Base-by-base conservation (phyloP, 129 eudicot genomes). In the Helichrysum umbraculigerum region DNA sequence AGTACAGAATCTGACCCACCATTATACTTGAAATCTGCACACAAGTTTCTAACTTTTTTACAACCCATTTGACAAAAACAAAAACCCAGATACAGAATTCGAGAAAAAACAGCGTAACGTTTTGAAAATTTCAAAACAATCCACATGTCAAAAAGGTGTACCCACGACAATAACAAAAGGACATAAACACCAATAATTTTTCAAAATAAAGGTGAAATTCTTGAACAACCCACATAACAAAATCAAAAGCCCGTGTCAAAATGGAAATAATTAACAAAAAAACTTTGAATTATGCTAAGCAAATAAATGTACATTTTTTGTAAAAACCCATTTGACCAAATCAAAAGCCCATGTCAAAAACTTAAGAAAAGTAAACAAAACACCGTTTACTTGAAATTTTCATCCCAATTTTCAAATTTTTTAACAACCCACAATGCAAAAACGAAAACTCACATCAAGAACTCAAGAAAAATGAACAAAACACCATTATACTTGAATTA, bases 1-100 rank as follows among this genome's bases (percentile, higher is more conserved):
- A 88, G n/a, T 10, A 93, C 97, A 7, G 98, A 90, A 64, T 93
- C 96, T 22, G 74, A 32, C 37, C 78, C 96, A 37, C 83, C 71
- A 21, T 79, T 52, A 52, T 90, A 90, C 77, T 75, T 90, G 72
- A 93, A 93, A 83, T 82, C 98, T 93, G 66, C 44, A 81, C 30
- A n/a, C 28, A 74, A 66, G 63, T 59, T 19, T 41, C 34, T 64
- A 28, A 16, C 6, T 64, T 72, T 66, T 17, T 1, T 68, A 62
- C 33, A 39, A 30, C 76, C 71, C 76, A 71, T 22, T 2, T 68
- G 6, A 30, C 6, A 57, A 77, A 67, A 76, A 8, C 54, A 30
- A 16, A 44, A 50, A 37, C 78, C 71, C 10, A 79, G 2, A 59
- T 67, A 47, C 19, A 56, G 37, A 70, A 68, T 30, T 19, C 8